These are phyloP conservation scores for Pythium phragmiticola DNA, from an alignment of 352 stramenopile genomes.

Conservation along the genomic window DNA sequence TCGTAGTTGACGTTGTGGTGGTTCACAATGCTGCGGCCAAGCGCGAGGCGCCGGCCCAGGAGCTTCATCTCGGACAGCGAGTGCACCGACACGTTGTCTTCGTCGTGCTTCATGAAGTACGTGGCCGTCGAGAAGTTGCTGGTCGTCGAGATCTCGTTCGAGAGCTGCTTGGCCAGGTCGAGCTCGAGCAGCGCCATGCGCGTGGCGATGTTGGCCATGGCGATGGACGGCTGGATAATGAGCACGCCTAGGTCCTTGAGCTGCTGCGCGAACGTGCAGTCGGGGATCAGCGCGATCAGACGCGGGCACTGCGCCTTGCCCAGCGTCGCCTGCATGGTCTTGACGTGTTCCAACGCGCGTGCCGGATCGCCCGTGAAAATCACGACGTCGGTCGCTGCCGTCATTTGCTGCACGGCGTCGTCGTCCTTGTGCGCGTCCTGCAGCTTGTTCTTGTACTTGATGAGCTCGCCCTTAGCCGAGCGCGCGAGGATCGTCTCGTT, in stretches of 20 bases:
- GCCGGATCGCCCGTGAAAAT: conserved; percentile 57
- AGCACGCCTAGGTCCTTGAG: conserved; percentile 50
- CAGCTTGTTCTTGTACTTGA: conserved; percentile 68
- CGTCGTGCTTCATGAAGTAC: conserved; percentile 52
- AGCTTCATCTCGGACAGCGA: conserved; percentile 44
- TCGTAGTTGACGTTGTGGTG: conserved; percentile 58
- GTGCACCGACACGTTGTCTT: conserved; percentile 31
- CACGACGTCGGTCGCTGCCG: conserved; percentile 45
- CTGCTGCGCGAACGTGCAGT: conserved; percentile 37
- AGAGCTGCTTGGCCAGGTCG: conserved; percentile 27
- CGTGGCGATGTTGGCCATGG: conserved; percentile 61
- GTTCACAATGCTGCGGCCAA: conserved; percentile 57
- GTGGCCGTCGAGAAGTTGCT: conserved; percentile 42
- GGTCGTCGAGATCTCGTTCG: conserved; percentile 35
- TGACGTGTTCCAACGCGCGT: conserved; percentile 48
- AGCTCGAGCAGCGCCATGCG: conserved; percentile 60
- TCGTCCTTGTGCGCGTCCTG: conserved; percentile 25
- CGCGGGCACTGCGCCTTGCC: conserved; percentile 36
- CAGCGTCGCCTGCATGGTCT: conserved; percentile 41
- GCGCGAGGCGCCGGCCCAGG: conserved; percentile 23
- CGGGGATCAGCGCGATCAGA: conserved; percentile 54
- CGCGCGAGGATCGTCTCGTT: conserved; percentile 52
- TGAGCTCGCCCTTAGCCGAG: conserved; percentile 56
- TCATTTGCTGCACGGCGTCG: conserved; percentile 38
- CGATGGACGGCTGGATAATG: conserved; percentile 64